A percentile compares a stretch with the other conserved stretches of the same genome.
Evolutionary conservation across 1,284 basidiomycete species (phyloP).

Genomic region (Austroboletus niveus): DNA sequence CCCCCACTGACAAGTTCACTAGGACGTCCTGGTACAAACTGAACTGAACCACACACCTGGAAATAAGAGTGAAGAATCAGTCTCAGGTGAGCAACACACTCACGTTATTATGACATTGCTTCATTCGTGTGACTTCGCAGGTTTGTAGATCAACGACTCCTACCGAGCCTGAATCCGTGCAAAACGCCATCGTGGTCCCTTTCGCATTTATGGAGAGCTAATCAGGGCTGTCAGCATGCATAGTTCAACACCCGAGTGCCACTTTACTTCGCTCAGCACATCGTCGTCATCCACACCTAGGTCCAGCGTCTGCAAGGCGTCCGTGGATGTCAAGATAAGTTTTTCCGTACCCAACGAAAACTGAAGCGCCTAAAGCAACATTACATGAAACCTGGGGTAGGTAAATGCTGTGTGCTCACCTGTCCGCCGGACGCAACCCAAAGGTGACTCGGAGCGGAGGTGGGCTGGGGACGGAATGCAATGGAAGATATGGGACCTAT

Average conservation of each 20-base stretch:
- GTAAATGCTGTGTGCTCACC: slow-evolving; percentile 35
- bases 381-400: slow-evolving; percentile 15
- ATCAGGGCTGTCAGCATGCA: slow-evolving; percentile 37
- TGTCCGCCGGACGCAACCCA: slow-evolving; percentile 63
- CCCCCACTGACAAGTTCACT: slow-evolving; percentile 73
- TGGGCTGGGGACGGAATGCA: slow-evolving; percentile 41
- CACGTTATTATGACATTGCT: slow-evolving; percentile 60
- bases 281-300: slow-evolving; percentile 56
- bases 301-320: slow-evolving; percentile 45
- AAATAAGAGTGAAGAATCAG: slow-evolving; percentile 11
- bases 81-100: slow-evolving; percentile 19
- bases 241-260: neutral
- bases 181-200: slow-evolving; percentile 61
- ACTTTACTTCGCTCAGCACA: slow-evolving; percentile 63
- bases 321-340: slow-evolving; percentile 47
- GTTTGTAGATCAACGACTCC: slow-evolving; percentile 61
- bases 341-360: slow-evolving; percentile 46
- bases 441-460: slow-evolving; percentile 37
- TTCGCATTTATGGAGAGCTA: slow-evolving; percentile 60
- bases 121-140: slow-evolving; percentile 52
- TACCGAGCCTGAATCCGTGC: slow-evolving; percentile 64
- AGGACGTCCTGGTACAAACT: slow-evolving; percentile 67
- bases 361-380: slow-evolving; percentile 31
- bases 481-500: slow-evolving; percentile 63
- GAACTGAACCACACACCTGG: slow-evolving; percentile 67